Evolutionary conservation across 495 filamentous ascomycete species (phyloP).

Genomic region (Trypethelium eluteriae): DNA sequence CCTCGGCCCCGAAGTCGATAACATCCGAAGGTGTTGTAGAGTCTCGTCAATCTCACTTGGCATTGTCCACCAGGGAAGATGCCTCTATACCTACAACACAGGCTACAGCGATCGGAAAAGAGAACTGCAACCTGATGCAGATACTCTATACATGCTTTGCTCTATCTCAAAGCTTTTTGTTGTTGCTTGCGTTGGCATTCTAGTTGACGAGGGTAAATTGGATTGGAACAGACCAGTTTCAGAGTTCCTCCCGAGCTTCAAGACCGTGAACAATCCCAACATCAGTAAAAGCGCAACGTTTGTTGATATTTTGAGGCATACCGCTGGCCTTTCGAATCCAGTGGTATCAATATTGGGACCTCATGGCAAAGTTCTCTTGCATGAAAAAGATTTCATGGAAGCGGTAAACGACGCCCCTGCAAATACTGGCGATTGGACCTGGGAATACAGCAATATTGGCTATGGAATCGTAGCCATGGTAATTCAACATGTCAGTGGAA

Average conservation of each 20-base stretch:
- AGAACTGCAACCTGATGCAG: background rate
- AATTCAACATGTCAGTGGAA: background rate
- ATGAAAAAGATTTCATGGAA: background rate
- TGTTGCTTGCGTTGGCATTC: background rate
- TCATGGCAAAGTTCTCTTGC: background rate
- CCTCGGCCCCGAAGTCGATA: background rate
- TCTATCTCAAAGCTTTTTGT: constrained; percentile 6
- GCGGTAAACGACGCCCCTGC: background rate
- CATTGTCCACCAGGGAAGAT: background rate
- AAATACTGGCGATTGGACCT: background rate
- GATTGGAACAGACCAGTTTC: background rate
- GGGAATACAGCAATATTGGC: constrained; percentile 6
- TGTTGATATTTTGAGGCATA: background rate
- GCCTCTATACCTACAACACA: background rate
- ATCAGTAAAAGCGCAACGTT: background rate
- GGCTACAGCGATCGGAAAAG: background rate
- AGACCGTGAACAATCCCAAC: background rate
- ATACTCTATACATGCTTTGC: background rate
- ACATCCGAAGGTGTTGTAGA: background rate
- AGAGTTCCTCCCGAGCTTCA: background rate
- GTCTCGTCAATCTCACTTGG: background rate
- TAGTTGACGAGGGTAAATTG: background rate
- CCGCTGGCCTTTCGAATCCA: background rate
- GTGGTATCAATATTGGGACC: background rate
- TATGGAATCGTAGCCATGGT: constrained; percentile 5